Percentiles rank a stretch among this genome's conserved stretches.
Evolutionary conservation across 2,329 filamentous ascomycete species (phyloP).

Genomic region (Cephalotrichum gorgonifer): DNA sequence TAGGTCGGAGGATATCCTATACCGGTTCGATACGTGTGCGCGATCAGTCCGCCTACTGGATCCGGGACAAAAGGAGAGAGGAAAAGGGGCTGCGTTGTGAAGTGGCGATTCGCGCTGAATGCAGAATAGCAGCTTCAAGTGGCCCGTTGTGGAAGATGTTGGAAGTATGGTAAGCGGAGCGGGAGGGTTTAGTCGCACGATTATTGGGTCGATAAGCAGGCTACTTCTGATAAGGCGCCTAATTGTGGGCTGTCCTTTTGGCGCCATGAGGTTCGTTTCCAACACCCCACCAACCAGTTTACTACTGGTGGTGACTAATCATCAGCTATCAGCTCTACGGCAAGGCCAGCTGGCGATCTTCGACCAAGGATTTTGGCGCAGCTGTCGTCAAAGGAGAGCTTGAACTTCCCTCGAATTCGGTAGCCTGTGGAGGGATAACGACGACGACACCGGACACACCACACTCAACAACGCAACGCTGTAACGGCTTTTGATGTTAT

Average conservation of each 20-base stretch:
- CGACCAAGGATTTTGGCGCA: background rate
- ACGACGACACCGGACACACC: too few species aligned
- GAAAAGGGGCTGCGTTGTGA: background rate
- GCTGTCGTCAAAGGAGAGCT: background rate
- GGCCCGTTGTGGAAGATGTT: conserved; percentile 1
- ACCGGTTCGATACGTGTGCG: too few species aligned
- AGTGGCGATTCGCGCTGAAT: background rate
- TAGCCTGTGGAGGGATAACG: background rate
- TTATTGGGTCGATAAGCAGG: background rate
- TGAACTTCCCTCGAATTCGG: background rate
- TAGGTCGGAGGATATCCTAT: too few species aligned
- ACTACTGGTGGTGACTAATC: background rate
- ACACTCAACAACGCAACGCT: too few species aligned
- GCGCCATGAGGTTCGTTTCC: too few species aligned
- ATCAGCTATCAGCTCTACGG: background rate
- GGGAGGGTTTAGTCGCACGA: background rate
- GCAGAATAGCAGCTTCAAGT: background rate
- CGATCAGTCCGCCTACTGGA: too few species aligned
- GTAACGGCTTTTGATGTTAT: background rate
- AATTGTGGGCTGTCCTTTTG: too few species aligned
- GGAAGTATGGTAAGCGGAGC: conserved; percentile 1
- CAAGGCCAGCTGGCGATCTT: background rate
- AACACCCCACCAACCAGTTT: too few species aligned
- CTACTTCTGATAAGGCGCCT: background rate
- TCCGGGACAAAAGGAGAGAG: conserved; percentile 4